Base-by-base conservation (phyloP, 1,139 yeast genomes). In the Blastobotrys illinoisensis region DNA sequence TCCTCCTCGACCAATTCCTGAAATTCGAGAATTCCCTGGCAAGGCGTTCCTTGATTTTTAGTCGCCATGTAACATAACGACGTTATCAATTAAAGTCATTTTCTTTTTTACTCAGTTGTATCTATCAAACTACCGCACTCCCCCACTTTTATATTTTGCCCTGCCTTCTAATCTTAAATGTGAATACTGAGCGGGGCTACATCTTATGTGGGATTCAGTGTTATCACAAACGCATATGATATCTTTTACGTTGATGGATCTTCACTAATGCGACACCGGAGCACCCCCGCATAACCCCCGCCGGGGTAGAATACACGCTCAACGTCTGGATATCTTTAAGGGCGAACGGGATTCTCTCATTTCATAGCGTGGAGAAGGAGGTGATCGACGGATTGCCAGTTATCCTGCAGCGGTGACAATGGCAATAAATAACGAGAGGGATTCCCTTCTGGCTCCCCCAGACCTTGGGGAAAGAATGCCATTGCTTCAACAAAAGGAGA, bases 1-100 rank as follows among this genome's bases (percentile, higher is more conserved):
- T 21, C 64, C 64, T 5, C 59, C 57, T 43, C 57, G 54, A 43
- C 56, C 61, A 3, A 55, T 59, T 5, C 69, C 69, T 11, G 54
- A 43, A 13, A 56, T 65, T 43, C 60, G 59, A 45, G 49, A 57
- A 23, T 62, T 60, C 47, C 58, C 60, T 5, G 56, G 48, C 32
- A 52, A 56, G 40, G 58, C 51, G 9, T 40, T 56, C 9, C 47
- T 61, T 45, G 63, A 60, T 44, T 60, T 46, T 52, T 56, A 45
- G 45, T 13, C 19, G 26, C 5, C 40, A 32, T 32, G 40, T 32
- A 5, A 45, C 28, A 21, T 45, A 18, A 45, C 20, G 6, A 4
- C 5, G 6, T 21, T 21, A 21, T 6, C 16, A 3, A 18, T 20
- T 44, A 11, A 20, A 44, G 40, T 32, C 40, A 32, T 16, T 32